Evolutionary conservation across 2,329 filamentous ascomycete genomes (phyloP).

Genomic region (Hortaea sp.): DNA sequence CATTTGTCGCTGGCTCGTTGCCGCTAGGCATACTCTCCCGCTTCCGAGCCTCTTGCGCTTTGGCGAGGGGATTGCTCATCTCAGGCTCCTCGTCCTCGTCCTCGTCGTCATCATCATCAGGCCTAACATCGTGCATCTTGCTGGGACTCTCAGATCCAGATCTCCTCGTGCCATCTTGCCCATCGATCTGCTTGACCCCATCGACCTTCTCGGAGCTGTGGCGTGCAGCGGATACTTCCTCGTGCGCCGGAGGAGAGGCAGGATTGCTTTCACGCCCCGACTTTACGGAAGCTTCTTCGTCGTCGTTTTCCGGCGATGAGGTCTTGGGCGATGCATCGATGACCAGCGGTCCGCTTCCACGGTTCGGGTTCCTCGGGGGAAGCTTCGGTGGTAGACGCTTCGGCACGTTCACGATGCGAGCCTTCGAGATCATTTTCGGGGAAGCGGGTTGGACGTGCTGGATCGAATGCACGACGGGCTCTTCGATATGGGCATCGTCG

Average conservation of each 20-base stretch:
- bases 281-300: neutral
- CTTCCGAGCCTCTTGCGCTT: neutral
- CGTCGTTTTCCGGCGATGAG: neutral
- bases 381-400: slow-evolving; percentile 70
- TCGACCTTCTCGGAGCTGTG: neutral
- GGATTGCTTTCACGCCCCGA: neutral
- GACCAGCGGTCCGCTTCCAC: slow-evolving; percentile 26
- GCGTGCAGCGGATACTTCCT: neutral
- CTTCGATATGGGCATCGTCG: slow-evolving; percentile 39
- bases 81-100: neutral
- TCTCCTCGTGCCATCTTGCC: neutral
- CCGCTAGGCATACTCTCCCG: slow-evolving; percentile 1
- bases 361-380: slow-evolving; percentile 64
- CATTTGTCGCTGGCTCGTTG: too few relatives aligned
- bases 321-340: slow-evolving; percentile 17
- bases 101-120: neutral
- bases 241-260: too few relatives aligned
- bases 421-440: slow-evolving; percentile 46
- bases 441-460: slow-evolving; percentile 55
- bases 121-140: slow-evolving; percentile 7
- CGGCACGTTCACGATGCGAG: slow-evolving; percentile 73
- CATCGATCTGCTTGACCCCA: neutral
- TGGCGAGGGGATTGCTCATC: neutral
- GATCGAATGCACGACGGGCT: slow-evolving; percentile 48
- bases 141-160: neutral